Conservation (phyloP, 306 rosid species). For the Fragaria vesca region DNA sequence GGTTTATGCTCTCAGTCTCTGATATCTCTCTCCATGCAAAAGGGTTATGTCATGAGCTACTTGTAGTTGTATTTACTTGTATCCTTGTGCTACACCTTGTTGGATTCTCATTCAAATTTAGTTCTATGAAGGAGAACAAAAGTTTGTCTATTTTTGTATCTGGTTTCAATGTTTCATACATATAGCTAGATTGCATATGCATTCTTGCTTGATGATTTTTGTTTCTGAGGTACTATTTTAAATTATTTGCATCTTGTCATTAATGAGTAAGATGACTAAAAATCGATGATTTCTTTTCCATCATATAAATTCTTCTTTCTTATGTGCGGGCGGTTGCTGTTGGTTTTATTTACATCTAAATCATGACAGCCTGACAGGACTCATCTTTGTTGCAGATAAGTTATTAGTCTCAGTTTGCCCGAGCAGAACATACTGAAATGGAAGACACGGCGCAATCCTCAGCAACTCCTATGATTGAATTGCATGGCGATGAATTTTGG, state of each 20-base stretch:
- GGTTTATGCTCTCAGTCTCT: too few relatives aligned
- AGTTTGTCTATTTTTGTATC: not conserved
- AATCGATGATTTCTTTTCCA: too few relatives aligned
- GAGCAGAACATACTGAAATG: conserved; percentile 7
- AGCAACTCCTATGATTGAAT: not conserved
- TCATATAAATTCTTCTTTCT: not conserved
- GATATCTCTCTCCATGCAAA: too few relatives aligned
- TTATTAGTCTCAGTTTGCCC: not conserved
- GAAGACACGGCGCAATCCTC: not conserved
- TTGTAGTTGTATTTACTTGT: too few relatives aligned
- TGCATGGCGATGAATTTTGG: conserved; percentile 31
- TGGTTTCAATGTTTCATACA: not conserved
- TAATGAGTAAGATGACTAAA: too few relatives aligned
- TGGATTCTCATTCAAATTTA: not conserved
- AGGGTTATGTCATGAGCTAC: not conserved
- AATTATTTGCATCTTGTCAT: too few relatives aligned
- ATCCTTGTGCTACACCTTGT: not conserved
- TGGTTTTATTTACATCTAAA: not conserved
- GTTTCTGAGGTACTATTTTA: too few relatives aligned
- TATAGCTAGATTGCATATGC: not conserved
- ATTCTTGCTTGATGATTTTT: not conserved
- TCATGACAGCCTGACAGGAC: not conserved
- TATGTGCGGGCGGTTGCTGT: not conserved
- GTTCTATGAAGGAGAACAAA: not conserved
- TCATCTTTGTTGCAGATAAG: not conserved